phyloP scores from a whole-genome alignment of 257 asterid species.

The Osmanthus fragrans region DNA sequence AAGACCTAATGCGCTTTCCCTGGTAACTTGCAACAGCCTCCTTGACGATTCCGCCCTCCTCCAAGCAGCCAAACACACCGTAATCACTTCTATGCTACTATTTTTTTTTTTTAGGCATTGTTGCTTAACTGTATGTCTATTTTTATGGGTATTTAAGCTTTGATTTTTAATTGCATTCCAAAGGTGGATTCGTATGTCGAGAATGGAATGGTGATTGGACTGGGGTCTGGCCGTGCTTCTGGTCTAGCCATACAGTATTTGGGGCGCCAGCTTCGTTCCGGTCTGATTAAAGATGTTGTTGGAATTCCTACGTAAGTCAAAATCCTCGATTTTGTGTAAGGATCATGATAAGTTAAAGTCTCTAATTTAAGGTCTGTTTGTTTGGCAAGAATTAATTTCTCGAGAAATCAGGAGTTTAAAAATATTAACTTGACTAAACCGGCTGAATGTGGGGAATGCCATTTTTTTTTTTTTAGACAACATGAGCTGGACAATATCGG shows the following conservation, averaged over 20 bases:
- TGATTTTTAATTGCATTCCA: slow-evolving; percentile 18
- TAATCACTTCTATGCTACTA: slow-evolving; percentile 26
- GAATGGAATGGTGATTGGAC: slow-evolving; percentile 73
- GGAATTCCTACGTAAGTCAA: slow-evolving; percentile 62
- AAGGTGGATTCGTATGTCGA: slow-evolving; percentile 75
- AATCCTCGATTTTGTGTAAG: not conserved
- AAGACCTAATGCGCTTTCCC: slow-evolving; percentile 22
- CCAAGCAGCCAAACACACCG: slow-evolving; percentile 69
- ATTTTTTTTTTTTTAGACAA: not conserved
- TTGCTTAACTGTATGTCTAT: not conserved
- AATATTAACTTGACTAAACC: not conserved
- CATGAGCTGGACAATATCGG: not conserved
- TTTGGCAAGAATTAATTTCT: not conserved
- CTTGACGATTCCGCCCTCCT: slow-evolving; percentile 41
- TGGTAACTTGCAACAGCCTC: slow-evolving; percentile 44
- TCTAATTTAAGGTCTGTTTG: not conserved
- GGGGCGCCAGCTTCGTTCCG: slow-evolving; percentile 66
- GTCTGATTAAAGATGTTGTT: slow-evolving; percentile 49
- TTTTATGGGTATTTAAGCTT: slow-evolving; percentile 2
- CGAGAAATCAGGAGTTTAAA: not conserved
- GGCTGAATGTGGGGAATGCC: not conserved
- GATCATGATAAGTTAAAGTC: not conserved
- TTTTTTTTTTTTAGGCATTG: not conserved
- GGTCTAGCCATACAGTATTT: slow-evolving; percentile 63
- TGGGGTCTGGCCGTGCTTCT: slow-evolving; percentile 77